Percentiles rank a stretch among this genome's conserved stretches.
phyloP scores from a whole-genome alignment of 2,329 filamentous ascomycete species.

The Alternaria infectoria region DNA sequence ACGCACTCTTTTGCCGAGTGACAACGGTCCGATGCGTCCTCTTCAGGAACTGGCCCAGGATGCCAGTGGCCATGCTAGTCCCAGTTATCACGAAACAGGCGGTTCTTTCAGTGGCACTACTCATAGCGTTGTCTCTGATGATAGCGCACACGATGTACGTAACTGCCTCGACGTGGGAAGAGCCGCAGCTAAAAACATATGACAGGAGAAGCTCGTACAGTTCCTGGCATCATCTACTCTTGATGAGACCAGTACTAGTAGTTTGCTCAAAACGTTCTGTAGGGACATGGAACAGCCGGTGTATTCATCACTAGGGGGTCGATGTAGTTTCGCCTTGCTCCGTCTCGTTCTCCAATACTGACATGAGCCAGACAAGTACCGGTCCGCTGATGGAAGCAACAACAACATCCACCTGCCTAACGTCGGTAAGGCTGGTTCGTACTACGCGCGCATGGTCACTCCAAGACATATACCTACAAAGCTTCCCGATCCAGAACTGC shows the following conservation, averaged over 20 bases:
- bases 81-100: not conserved
- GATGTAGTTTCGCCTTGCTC: not conserved
- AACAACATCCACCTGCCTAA: not conserved
- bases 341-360: not conserved
- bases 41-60: not conserved
- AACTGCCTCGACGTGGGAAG: not conserved
- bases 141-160: not conserved
- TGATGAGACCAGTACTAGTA: not conserved
- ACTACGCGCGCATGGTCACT: not conserved
- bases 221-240: not conserved
- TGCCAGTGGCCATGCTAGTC: not conserved
- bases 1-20: not conserved
- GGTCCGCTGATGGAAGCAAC: not conserved
- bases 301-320: not conserved
- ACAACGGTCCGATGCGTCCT: not conserved
- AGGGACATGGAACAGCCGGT: not conserved
- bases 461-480: not conserved
- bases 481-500: not conserved
- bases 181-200: not conserved
- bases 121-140: not conserved
- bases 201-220: not conserved
- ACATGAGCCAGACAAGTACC: not conserved
- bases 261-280: not conserved
- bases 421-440: not conserved
- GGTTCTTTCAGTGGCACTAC: not conserved